Conservation (phyloP, 192 early-diverging fungal genomes). For the Linnemannia exigua region DNA sequence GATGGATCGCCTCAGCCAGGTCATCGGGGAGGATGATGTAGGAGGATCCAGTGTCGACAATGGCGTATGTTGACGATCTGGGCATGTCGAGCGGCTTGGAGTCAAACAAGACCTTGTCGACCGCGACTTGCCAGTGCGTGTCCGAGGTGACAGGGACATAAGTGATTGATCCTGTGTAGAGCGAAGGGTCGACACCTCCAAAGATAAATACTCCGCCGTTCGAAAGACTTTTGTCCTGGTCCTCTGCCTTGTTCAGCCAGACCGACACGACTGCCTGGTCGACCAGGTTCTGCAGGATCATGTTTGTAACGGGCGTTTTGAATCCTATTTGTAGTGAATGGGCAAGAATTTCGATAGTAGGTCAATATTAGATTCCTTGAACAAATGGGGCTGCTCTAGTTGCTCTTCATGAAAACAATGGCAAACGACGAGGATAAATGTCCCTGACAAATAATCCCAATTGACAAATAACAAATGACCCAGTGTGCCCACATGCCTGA, state of each 20-base stretch:
- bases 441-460: too few relatives aligned
- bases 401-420: background rate
- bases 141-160: slow-evolving; percentile 64
- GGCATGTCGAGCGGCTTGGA: slow-evolving; percentile 26
- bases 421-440: too few relatives aligned
- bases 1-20: slow-evolving; percentile 44
- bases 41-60: slow-evolving; percentile 73
- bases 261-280: slow-evolving; percentile 92
- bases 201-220: slow-evolving; percentile 90
- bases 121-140: slow-evolving; percentile 68
- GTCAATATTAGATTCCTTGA: background rate
- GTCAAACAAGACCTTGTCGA: slow-evolving; percentile 56
- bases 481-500: too few relatives aligned
- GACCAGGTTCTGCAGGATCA: slow-evolving; percentile 62
- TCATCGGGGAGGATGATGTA: slow-evolving; percentile 63
- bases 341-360: background rate
- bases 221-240: slow-evolving; percentile 60
- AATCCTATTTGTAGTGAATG: background rate
- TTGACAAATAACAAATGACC: too few relatives aligned
- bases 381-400: background rate
- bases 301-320: slow-evolving; percentile 60
- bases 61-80: slow-evolving; percentile 58
- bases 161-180: slow-evolving; percentile 57
- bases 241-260: slow-evolving; percentile 83
- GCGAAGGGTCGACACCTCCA: slow-evolving; percentile 80